phyloP scores from a whole-genome alignment of 495 filamentous ascomycete genomes.

The Penicillium atrosanguineum region DNA sequence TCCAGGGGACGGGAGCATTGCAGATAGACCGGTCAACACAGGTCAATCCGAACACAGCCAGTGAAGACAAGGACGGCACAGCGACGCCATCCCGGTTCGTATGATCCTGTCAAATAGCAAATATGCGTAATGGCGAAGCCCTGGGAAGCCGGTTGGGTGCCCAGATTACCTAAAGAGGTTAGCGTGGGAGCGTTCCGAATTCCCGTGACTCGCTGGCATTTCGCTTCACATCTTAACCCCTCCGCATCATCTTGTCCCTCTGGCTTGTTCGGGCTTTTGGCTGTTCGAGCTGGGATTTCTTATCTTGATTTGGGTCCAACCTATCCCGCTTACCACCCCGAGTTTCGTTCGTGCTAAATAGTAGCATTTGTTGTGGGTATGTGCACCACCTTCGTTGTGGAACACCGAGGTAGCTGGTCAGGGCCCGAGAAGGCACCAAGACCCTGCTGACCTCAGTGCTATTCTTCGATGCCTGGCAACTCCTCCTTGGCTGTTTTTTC shows the following conservation, averaged over 20 bases:
- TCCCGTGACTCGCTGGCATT: conserved; percentile 31
- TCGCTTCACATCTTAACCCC: conserved; percentile 31
- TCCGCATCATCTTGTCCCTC: conserved; percentile 15
- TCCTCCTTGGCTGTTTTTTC: neutral
- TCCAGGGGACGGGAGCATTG: neutral
- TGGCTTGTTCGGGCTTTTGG: neutral
- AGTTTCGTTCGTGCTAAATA: conserved; percentile 12
- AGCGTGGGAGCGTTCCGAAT: conserved; percentile 21
- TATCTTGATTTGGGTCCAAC: neutral
- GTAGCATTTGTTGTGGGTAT: conserved; percentile 26
- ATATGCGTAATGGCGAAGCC: conserved; percentile 12
- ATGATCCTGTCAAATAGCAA: neutral
- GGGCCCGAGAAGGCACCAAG: neutral
- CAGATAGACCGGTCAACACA: neutral
- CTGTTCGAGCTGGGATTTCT: neutral
- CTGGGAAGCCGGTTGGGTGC: conserved; percentile 18
- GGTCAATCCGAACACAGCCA: neutral
- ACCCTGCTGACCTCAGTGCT: neutral
- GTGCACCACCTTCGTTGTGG: conserved; percentile 23
- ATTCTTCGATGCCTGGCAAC: neutral
- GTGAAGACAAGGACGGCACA: neutral
- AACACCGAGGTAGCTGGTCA: conserved; percentile 10
- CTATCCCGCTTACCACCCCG: neutral
- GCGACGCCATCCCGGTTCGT: neutral
- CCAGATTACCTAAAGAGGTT: conserved; percentile 19